Conservation (phyloP, 1,139 yeast species). For the Candida glucosophila region DNA sequence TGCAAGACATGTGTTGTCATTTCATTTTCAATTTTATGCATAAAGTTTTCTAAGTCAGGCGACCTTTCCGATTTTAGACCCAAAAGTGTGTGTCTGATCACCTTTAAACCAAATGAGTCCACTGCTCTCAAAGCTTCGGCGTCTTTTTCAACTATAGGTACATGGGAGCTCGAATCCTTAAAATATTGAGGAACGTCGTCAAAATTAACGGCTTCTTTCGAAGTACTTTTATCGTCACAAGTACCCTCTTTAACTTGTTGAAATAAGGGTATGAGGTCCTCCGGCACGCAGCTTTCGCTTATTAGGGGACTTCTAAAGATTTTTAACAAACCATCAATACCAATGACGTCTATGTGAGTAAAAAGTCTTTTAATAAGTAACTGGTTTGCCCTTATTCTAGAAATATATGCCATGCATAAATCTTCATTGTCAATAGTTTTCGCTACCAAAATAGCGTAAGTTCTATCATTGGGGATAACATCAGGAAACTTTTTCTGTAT, state of each 20-base stretch:
- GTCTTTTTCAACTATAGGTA: conserved; percentile 38
- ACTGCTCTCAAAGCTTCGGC: conserved; percentile 58
- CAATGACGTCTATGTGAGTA: conserved; percentile 59
- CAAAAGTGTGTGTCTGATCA: conserved; percentile 67
- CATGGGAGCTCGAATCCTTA: conserved; percentile 13
- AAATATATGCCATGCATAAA: conserved; percentile 5
- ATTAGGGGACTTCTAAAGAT: conserved; percentile 20
- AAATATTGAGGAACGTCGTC: conserved; percentile 22
- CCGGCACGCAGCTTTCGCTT: conserved; percentile 23
- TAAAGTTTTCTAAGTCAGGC: conserved; percentile 22
- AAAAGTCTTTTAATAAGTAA: conserved; percentile 31
- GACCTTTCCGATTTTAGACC: conserved; percentile 44
- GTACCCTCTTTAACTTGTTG: conserved; percentile 13
- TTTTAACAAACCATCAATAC: conserved; percentile 49
- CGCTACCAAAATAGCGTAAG: conserved; percentile 34
- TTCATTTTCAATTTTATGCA: conserved; percentile 26
- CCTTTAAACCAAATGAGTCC: conserved; percentile 71
- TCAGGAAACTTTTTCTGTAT: conserved; percentile 20
- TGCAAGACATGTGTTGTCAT: conserved; percentile 17
- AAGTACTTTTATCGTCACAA: conserved; percentile 5
- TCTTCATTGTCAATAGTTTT: conserved; percentile 15
- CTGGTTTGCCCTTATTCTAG: conserved; percentile 3
- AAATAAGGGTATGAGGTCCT: conserved; percentile 23
- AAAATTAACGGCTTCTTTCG: conserved; percentile 5
- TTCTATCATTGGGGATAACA: conserved; percentile 33